Evolutionary conservation across 1,284 basidiomycete species (phyloP), one percentile per base, ranked within the genome.

Genomic region (Trametes versicolor): DNA sequence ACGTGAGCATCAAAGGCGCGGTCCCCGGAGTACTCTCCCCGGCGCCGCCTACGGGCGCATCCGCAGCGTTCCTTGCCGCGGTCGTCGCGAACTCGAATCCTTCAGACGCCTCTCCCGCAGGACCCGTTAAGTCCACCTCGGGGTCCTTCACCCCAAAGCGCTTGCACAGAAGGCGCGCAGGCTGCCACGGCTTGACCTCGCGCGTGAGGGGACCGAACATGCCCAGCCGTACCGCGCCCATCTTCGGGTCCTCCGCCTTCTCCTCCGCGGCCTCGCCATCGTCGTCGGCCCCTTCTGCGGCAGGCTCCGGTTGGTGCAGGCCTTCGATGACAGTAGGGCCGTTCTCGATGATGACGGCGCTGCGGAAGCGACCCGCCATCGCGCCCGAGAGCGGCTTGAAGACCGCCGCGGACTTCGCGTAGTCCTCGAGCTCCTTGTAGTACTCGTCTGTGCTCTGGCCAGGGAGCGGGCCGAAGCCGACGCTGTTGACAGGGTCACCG

Each of bases 291-390:
- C 63, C 63, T 23, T 66, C 82, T 36, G 85, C 83, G 0, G 75
- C 73, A 51, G 81, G 19, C 25, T 51, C 52, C 0, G 91, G 90
- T 39, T 87, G 85, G 72, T 95, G 89, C 62, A 97, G 75, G 1
- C 95, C 94, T 70, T 92, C 92, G 64, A 89, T 79, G 4, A 91
- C 80, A 65, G 88, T 85, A 34, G 91, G 83, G 41, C 90, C 86
- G 59, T 82, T 72, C 69, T 93, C 87, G 56, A 92, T 73, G 63
- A 88, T 82, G 6, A 85, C 83, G 0, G 92, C 93, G 61, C 88
- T 91, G 2, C 93, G 95, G 77, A 99, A 99, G 7, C 97, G 87
- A 21, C 89, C 92, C 0, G 96, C 95, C 93, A 99, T 98, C 25
- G 95, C 94, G 19, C 90, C 94, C 0, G 91, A 91, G 74, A 97